phyloP scores from a whole-genome alignment of 2,329 filamentous ascomycete species.

The Penicillium sp. region DNA sequence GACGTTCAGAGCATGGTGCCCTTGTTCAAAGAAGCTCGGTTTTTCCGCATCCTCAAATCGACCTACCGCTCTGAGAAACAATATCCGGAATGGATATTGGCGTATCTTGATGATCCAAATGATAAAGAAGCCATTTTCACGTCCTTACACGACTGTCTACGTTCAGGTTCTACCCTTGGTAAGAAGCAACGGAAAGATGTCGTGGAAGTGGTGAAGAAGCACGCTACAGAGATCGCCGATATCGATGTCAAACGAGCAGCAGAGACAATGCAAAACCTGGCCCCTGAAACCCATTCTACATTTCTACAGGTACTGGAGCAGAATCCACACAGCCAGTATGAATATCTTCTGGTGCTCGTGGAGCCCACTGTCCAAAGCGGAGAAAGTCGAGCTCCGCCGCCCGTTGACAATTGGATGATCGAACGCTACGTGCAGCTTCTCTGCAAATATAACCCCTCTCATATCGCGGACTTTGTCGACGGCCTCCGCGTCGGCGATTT shows the following conservation, averaged over 20 bases:
- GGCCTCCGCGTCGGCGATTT: conserved; percentile 74
- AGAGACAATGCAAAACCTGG: conserved; percentile 61
- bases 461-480: conserved; percentile 83
- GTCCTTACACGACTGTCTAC: conserved; percentile 74
- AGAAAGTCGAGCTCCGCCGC: conserved; percentile 31
- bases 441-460: conserved; percentile 78
- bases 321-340: conserved; percentile 66
- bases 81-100: conserved; percentile 73
- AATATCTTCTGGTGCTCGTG: conserved; percentile 74
- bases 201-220: conserved; percentile 63
- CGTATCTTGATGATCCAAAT: conserved; percentile 81
- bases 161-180: conserved; percentile 61
- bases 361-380: conserved; percentile 57
- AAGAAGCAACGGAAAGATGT: conserved; percentile 74
- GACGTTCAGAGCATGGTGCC: conserved; percentile 75
- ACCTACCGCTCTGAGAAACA: conserved; percentile 79
- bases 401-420: conserved; percentile 60
- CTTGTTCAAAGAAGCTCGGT: conserved; percentile 74
- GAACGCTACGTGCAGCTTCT: conserved; percentile 89
- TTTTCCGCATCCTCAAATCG: conserved; percentile 88
- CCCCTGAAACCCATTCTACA: conserved; percentile 64
- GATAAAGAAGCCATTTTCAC: conserved; percentile 75
- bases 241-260: conserved; percentile 69
- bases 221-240: conserved; percentile 65
- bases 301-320: conserved; percentile 64